Evolutionary conservation across 345 rosid species (phyloP), one percentile per base, ranked within the genome.

Genomic region (Murraya koenigii): DNA sequence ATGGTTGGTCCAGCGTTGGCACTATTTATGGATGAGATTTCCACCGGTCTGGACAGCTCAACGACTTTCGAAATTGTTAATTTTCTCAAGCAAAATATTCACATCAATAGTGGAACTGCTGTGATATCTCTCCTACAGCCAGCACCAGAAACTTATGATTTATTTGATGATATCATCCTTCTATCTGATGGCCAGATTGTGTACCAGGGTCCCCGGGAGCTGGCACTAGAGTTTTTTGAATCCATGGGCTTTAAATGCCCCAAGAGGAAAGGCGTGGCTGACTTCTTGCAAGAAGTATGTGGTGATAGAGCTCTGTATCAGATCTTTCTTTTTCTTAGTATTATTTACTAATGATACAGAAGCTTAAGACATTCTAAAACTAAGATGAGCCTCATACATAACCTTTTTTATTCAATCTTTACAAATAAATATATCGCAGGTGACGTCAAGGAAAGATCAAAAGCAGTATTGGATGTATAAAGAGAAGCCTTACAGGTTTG

Each of bases 11-110:
- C 93, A 0, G 80, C 89, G 23, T 88, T 78, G 79, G 91, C 88
- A 7, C 25, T 88, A 65, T 84, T 87, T 75, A 92, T 92, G 94
- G 94, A 88, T 75, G 94, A 90, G 83, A 90, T 90, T 74, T 90
- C 98, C 10, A 92, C 92, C 13, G 97, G 97, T 32, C 75, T 94
- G 67, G 93, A 94, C 79, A 94, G 92, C 77, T 91, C 98, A n/a
- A 94, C 96, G 3, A 92, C 98, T 41, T 92, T 75, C 71, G 92
- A 90, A 66, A 91, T 94, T 59, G 94, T 91, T 72, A 94, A 92
- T 59, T 90, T 92, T 15, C 76, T 94, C 44, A 92, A 74, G 88
- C 94, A 94, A 75, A 47, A 67, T 41, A 79, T 84, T 80, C 97
- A 92, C 78, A 85, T 91, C 77, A 69, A 89, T 8, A 73, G 85